Evolutionary conservation across 2,329 filamentous ascomycete genomes (phyloP), one percentile per base, ranked within the genome.

Genomic region (Alternaria angustiovoidea): DNA sequence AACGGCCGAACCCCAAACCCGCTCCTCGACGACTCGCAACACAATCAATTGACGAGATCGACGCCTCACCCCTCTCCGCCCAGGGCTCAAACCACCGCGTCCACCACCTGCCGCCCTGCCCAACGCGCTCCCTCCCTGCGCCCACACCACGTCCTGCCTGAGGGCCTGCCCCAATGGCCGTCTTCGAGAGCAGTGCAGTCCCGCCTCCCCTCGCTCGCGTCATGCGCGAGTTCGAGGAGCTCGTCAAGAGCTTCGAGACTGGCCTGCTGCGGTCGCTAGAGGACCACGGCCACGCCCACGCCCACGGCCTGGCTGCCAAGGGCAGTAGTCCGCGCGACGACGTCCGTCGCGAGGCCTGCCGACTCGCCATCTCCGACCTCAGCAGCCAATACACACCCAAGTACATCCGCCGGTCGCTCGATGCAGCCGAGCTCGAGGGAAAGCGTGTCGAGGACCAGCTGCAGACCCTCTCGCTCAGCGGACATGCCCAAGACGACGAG

Each of bases 211-310:
- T 75, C 59, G 69, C 67, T 41, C 72, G 69, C 30, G 68, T 75
- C 28, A 72, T 75, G 75, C 72, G 69, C 65, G 71, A 75, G 59
- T 76, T 74, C 57, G 67, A 76, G 49, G 69, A 75, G 58, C 68
- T 76, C 36, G 73, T 72, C 43, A 54, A 59, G 48, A 59, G 60
- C 54, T 72, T 71, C 60, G 75, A 77, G 69, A 62, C 63, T 22
- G 67, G 68, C 34, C 67, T 77, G 62, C 65, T 69, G 64, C 69
- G 64, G 57, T 75, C 74, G 28, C 72, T 75, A 22, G 65, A 66
- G 22, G 61, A 66, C 44, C 47, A 60, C 38, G 44, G 28, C 20
- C 22, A 38, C 53, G 30, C 24, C 20, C 22, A 38, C 53, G 30
- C 32, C 46, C 39, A 47, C 24, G 61, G 57, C 12, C 14, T 28